phyloP scores from a whole-genome alignment of 768 basidiomycete genomes.

The Boletus sensibilis region DNA sequence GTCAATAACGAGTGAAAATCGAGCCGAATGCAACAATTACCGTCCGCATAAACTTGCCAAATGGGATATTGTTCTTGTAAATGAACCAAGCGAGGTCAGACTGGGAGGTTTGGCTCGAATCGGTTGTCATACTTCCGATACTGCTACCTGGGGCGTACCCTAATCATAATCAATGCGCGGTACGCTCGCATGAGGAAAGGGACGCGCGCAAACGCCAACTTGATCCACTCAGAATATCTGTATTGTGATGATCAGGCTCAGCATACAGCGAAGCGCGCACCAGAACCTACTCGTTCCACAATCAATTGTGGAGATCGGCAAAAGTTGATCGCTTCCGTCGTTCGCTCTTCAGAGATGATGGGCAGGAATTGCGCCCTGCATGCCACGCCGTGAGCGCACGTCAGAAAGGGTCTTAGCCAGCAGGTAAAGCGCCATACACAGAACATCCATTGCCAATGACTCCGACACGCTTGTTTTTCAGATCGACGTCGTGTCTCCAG shows the following conservation, averaged over 20 bases:
- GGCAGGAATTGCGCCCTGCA: constrained; percentile 61
- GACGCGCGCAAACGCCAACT: neutral
- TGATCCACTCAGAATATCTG: neutral
- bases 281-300: constrained; percentile 16
- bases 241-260: neutral
- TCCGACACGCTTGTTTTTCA: constrained; percentile 53
- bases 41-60: neutral
- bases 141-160: constrained; percentile 1
- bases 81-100: constrained; percentile 1
- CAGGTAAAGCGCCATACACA: constrained; percentile 39
- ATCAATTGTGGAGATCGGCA: constrained; percentile 62
- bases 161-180: constrained; percentile 46
- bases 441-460: constrained; percentile 66
- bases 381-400: constrained; percentile 4
- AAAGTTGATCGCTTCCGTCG: constrained; percentile 55
- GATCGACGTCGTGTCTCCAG: constrained; percentile 54
- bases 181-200: constrained; percentile 28
- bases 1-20: neutral
- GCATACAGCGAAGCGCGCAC: constrained; percentile 30
- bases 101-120: neutral
- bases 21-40: neutral
- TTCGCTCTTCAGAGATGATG: constrained; percentile 47
- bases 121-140: neutral
- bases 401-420: constrained; percentile 1
- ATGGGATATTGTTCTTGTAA: neutral